These are phyloP conservation scores for Pythium periplocum DNA, from an alignment of 352 stramenopile genomes.

Conservation along the genomic window DNA sequence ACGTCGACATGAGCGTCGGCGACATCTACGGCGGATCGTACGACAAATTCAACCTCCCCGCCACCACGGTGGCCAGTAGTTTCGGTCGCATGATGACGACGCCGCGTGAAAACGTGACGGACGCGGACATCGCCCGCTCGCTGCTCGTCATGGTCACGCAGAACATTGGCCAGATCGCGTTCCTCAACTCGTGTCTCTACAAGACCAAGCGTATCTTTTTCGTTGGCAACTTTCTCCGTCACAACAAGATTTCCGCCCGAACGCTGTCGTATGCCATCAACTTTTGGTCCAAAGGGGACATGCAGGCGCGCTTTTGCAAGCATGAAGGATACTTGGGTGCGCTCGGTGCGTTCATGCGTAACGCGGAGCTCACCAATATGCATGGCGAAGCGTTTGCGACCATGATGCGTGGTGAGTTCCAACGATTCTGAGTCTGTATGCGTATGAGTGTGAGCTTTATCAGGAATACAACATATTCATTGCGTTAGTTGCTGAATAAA, in stretches of 20 bases:
- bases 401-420: too few relatives aligned
- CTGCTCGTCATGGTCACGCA: constrained; percentile 99
- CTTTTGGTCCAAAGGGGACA: constrained; percentile 96
- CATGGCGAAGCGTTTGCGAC: constrained; percentile 53
- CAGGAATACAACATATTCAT: too few relatives aligned
- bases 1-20: constrained; percentile 97
- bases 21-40: constrained; percentile 99
- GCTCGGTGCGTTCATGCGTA: constrained; percentile 95
- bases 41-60: constrained; percentile 91
- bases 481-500: too few relatives aligned
- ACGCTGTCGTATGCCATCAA: constrained; percentile 95
- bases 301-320: constrained; percentile 92
- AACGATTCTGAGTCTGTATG: too few relatives aligned
- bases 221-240: constrained; percentile 96
- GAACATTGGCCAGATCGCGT: constrained; percentile 96
- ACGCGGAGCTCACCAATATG: constrained; percentile 65
- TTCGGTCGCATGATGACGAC: constrained; percentile 92
- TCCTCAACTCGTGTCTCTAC: constrained; percentile 97
- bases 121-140: constrained; percentile 95
- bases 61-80: constrained; percentile 92
- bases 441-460: too few relatives aligned
- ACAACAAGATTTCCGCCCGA: constrained; percentile 94
- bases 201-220: constrained; percentile 97
- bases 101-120: constrained; percentile 66
- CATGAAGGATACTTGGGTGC: constrained; percentile 98